Conservation (phyloP, 495 filamentous ascomycete genomes). For the Penicillium subrubescens region DNA sequence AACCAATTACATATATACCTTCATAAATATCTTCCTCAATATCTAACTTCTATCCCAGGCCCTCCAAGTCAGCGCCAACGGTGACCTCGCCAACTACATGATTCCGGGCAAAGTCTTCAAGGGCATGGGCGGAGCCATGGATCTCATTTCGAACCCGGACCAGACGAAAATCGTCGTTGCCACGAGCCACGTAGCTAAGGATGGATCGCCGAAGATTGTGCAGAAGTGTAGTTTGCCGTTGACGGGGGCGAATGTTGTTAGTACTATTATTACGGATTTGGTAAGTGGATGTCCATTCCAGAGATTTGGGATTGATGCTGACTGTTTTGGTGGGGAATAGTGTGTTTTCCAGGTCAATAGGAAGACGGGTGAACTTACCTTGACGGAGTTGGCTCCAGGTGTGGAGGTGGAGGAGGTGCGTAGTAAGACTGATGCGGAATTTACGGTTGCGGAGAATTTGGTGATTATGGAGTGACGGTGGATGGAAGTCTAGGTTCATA, state of each 20-base stretch:
- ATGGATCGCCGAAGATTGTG: conserved; percentile 85
- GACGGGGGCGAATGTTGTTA: conserved; percentile 82
- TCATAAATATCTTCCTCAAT: neutral
- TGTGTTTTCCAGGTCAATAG: conserved; percentile 89
- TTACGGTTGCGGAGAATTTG: conserved; percentile 69
- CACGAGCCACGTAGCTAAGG: conserved; percentile 90
- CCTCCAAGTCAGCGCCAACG: conserved; percentile 80
- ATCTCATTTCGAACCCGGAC: conserved; percentile 82
- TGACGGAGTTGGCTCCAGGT: conserved; percentile 82
- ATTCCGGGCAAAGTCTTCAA: conserved; percentile 88
- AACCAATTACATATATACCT: no score
- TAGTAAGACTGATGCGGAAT: conserved; percentile 81
- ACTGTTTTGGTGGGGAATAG: conserved; percentile 20
- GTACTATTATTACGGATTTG: conserved; percentile 89
- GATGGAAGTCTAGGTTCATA: neutral
- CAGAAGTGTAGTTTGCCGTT: conserved; percentile 83
- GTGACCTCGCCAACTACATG: conserved; percentile 91
- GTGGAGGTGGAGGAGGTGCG: conserved; percentile 84
- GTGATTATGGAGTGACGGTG: conserved; percentile 69
- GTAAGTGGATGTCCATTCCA: conserved; percentile 46
- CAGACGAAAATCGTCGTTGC: conserved; percentile 89
- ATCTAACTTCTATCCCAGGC: conserved; percentile 44
- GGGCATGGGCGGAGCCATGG: conserved; percentile 96
- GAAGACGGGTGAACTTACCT: conserved; percentile 66
- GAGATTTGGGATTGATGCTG: neutral